Evolutionary conservation across 495 filamentous ascomycete species (phyloP).

Genomic region (Beverwykella pulmonaria): DNA sequence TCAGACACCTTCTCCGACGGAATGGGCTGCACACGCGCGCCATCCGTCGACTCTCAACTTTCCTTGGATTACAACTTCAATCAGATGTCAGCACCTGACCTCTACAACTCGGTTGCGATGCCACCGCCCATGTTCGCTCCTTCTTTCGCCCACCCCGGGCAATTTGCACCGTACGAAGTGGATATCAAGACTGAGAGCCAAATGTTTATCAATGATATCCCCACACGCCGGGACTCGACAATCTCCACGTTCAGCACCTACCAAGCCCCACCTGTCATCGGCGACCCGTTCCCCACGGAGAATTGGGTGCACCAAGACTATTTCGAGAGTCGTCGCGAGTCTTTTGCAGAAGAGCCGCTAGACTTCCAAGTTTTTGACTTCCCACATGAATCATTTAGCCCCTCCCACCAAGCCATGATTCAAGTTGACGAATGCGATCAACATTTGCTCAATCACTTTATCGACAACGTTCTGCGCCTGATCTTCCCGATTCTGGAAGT

Average conservation of each 20-base stretch:
- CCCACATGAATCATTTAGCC: conserved; percentile 58
- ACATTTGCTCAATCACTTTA: conserved; percentile 86
- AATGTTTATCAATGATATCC: conserved; percentile 90
- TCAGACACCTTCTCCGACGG: conserved; percentile 77
- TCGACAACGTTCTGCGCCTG: conserved; percentile 80
- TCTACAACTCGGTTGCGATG: conserved; percentile 44
- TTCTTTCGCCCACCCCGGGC: conserved; percentile 48
- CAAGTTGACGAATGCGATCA: conserved; percentile 89
- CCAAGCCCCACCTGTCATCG: conserved; percentile 69
- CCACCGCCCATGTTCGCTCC: conserved; percentile 46
- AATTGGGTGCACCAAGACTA: conserved; percentile 78
- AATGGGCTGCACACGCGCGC: conserved; percentile 69
- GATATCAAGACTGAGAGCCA: conserved; percentile 95
- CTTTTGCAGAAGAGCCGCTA: conserved; percentile 64
- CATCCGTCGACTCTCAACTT: conserved; percentile 76
- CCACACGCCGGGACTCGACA: conserved; percentile 77
- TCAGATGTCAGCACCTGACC: conserved; percentile 52
- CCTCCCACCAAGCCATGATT: conserved; percentile 67
- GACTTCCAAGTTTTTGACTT: conserved; percentile 80
- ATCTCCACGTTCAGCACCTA: conserved; percentile 86
- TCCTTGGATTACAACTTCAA: conserved; percentile 75
- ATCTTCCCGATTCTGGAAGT: conserved; percentile 91
- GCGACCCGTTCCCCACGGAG: conserved; percentile 62
- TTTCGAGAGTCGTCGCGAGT: conserved; percentile 63
- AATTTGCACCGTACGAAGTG: conserved; percentile 81